Evolutionary conservation across 2,329 filamentous ascomycete species (phyloP).

Genomic region (Cladosporium sp.): DNA sequence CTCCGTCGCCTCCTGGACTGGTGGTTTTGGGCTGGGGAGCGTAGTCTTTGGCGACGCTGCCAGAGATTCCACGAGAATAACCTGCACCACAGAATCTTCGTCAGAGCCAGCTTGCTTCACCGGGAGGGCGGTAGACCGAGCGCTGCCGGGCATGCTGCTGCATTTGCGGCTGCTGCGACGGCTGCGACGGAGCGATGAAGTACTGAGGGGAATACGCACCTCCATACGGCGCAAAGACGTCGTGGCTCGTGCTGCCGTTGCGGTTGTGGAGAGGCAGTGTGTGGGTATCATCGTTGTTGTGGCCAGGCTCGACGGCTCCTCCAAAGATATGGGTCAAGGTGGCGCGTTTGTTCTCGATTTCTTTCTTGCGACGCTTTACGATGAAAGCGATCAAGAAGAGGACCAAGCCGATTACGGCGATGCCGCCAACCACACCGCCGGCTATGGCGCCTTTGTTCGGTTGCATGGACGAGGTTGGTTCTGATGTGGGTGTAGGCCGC

Average conservation of each 20-base stretch:
- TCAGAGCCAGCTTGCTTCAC: slow-evolving; percentile 6
- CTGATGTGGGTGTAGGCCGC: not conserved
- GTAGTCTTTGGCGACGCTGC: slow-evolving; percentile 10
- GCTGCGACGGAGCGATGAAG: slow-evolving; percentile 20
- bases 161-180: slow-evolving; percentile 10
- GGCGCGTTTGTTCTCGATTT: slow-evolving; percentile 18
- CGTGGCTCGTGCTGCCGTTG: slow-evolving; percentile 20
- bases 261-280: slow-evolving; percentile 16
- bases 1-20: not conserved
- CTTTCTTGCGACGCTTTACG: slow-evolving; percentile 16
- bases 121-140: slow-evolving; percentile 3
- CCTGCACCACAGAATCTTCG: not conserved
- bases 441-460: slow-evolving; percentile 15
- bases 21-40: not conserved
- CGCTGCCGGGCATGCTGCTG: slow-evolving; percentile 9
- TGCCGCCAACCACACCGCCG: slow-evolving; percentile 19
- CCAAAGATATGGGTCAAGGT: slow-evolving; percentile 16
- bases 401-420: slow-evolving; percentile 14
- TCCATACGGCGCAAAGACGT: slow-evolving; percentile 24
- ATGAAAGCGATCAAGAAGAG: slow-evolving; percentile 17
- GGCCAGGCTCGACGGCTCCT: slow-evolving; percentile 14
- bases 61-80: slow-evolving; percentile 11
- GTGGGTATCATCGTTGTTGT: slow-evolving; percentile 2
- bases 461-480: not conserved
- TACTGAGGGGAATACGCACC: slow-evolving; percentile 20